These are phyloP conservation scores for Colletotrichum sojae DNA, from an alignment of 2,329 filamentous ascomycete species.

Conservation along the genomic window DNA sequence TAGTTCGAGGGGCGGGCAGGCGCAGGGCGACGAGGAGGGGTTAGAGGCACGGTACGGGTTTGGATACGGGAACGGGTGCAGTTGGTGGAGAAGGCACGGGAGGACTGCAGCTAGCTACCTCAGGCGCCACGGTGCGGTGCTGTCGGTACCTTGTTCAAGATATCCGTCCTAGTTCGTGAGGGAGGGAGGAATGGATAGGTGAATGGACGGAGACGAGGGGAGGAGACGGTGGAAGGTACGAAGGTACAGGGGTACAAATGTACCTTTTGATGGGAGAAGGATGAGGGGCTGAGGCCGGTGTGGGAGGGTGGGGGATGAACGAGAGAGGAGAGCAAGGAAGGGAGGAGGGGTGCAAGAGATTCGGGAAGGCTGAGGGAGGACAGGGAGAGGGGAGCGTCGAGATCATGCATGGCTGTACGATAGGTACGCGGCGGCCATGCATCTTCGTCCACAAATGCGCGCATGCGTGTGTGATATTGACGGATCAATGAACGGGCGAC, in stretches of 20 bases:
- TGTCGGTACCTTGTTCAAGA: conserved; percentile 13
- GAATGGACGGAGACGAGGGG: conserved; percentile 44
- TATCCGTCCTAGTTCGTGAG: not conserved
- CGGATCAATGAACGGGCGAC: conserved; percentile 14
- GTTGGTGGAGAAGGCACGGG: conserved; percentile 61
- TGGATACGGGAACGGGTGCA: conserved; percentile 49
- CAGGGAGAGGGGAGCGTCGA: not conserved
- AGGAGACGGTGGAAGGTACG: conserved; percentile 41
- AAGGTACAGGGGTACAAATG: conserved; percentile 9
- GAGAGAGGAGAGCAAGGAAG: conserved; percentile 40
- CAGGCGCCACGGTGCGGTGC: conserved; percentile 16
- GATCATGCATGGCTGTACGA: not conserved
- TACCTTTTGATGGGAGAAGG: conserved; percentile 38
- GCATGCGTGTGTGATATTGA: conserved; percentile 19
- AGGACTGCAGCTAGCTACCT: conserved; percentile 56
- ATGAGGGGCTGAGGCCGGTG: conserved; percentile 13
- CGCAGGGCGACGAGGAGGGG: conserved; percentile 51
- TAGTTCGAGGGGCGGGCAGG: conserved; percentile 40
- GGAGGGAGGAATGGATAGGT: not conserved
- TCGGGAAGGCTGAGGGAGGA: conserved; percentile 38
- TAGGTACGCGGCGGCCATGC: conserved; percentile 7
- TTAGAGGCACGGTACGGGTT: conserved; percentile 51
- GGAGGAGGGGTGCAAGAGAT: conserved; percentile 39
- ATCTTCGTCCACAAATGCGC: conserved; percentile 3
- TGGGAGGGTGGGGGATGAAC: conserved; percentile 37